Base-by-base conservation (phyloP, 2,329 filamentous ascomycete genomes). In the Graphilbum sp. region DNA sequence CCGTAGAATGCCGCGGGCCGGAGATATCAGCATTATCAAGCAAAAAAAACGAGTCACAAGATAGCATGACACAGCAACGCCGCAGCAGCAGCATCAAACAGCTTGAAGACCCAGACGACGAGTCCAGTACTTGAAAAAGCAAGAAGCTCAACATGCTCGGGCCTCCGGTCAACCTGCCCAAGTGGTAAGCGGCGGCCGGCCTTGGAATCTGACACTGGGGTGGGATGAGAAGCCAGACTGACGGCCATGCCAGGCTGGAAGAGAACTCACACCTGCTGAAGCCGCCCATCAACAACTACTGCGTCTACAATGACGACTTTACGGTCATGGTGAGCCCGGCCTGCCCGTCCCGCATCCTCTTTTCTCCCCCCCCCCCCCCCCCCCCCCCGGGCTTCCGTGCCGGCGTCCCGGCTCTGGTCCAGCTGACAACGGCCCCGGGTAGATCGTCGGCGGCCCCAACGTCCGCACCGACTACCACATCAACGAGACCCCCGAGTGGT, bases 401-500 rank as follows among this genome's bases (percentile, higher is more conserved):
- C n/a, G n/a, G n/a, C n/a, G n/a, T n/a, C n/a, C n/a, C n/a, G n/a
- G n/a, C n/a, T n/a, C n/a, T n/a, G n/a, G n/a, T n/a, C n/a, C n/a
- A n/a, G n/a, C n/a, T n/a, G n/a, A n/a, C n/a, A n/a, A n/a, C n/a
- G n/a, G n/a, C n/a, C n/a, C n/a, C 4, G 5, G 16, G 7, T 34
- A 54, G 53, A 54, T 56, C 50, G 87, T 98, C 45, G 90, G 90
- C 54, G 90, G 90, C 12, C 90, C 90, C 52, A 96, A 96, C 59
- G 84, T 84, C 43, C 77, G 90, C 46, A 95, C 87, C 40, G 90
- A 96, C 67, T 98, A 95, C 67, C 90, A 96, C 69, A 88, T 96
- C 71, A 96, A 96, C 67, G 66, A 76, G 50, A 96, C 88, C 0
- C 77, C 90, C 12, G 90, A 96, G 59, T 96, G 87, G 79, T 98